phyloP scores from a whole-genome alignment of 129 eudicot genomes.

The Logfia minima region DNA sequence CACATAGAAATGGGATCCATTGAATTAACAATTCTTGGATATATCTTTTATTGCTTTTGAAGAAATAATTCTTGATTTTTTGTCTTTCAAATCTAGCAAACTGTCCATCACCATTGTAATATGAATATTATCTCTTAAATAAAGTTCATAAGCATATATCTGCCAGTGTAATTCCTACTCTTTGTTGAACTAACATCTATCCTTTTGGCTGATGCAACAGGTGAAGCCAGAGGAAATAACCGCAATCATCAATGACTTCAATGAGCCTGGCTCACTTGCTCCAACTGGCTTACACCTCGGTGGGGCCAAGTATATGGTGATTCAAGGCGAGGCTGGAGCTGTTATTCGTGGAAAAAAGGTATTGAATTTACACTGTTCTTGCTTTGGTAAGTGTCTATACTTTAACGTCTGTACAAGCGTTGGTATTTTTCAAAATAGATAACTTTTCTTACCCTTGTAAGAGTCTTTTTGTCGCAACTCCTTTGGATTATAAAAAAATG shows the following conservation, averaged over 20 bases:
- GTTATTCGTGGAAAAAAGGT: constrained; percentile 95
- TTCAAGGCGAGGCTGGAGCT: constrained; percentile 88
- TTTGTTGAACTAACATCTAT: constrained; percentile 20
- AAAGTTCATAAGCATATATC: not conserved
- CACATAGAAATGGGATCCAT: not conserved
- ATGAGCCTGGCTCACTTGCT: constrained; percentile 81
- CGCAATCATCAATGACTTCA: constrained; percentile 67
- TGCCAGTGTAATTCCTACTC: not conserved
- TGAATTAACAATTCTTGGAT: not conserved
- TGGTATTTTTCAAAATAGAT: not conserved
- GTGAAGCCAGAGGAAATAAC: constrained; percentile 75
- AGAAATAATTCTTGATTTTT: not conserved
- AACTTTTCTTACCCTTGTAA: not conserved
- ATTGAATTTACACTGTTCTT: not conserved
- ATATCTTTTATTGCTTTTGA: not conserved
- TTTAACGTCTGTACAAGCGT: not conserved
- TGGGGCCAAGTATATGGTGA: constrained; percentile 86
- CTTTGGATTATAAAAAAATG: not conserved
- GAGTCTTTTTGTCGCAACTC: constrained; percentile 10
- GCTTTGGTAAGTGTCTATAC: not conserved
- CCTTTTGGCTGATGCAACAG: constrained; percentile 38
- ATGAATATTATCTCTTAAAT: not conserved
- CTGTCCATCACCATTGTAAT: not conserved
- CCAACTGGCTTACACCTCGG: constrained; percentile 91
- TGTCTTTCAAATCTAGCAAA: not conserved